These are phyloP conservation scores for Phyllosticta citriasiana DNA, from an alignment of 2,329 filamentous ascomycete species.

Conservation along the genomic window DNA sequence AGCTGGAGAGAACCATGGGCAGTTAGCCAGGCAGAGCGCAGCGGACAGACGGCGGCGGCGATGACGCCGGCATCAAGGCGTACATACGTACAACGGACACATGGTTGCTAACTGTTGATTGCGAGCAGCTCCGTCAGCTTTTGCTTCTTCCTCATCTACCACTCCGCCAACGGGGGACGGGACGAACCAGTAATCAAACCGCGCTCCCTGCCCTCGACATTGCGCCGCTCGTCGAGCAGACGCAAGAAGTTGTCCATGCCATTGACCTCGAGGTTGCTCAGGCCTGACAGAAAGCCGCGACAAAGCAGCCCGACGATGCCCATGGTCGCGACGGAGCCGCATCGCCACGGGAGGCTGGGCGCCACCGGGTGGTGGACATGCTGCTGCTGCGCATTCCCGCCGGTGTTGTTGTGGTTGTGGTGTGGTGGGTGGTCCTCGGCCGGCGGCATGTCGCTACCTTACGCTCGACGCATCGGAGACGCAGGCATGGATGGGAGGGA, in stretches of 20 bases:
- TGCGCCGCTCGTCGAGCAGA: slow-evolving; percentile 62
- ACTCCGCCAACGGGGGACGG: background rate
- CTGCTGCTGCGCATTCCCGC: background rate
- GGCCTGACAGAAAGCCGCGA: slow-evolving; percentile 61
- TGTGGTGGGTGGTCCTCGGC: background rate
- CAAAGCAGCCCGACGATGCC: slow-evolving; percentile 61
- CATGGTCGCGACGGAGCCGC: slow-evolving; percentile 65
- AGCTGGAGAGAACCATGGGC: slow-evolving; percentile 46
- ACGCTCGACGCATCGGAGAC: background rate
- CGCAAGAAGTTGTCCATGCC: slow-evolving; percentile 68
- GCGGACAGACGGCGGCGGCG: background rate
- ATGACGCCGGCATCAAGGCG: slow-evolving; percentile 6
- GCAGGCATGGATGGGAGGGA: background rate
- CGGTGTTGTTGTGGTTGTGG: background rate
- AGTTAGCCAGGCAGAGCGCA: slow-evolving; percentile 3
- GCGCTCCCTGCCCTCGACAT: slow-evolving; percentile 55
- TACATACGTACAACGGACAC: slow-evolving; percentile 66
- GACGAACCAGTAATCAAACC: slow-evolving; percentile 74
- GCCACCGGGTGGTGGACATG: slow-evolving; percentile 32
- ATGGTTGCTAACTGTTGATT: slow-evolving; percentile 66
- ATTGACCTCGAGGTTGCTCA: slow-evolving; percentile 66
- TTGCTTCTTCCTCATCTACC: background rate
- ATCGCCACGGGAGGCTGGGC: slow-evolving; percentile 59
- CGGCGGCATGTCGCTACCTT: background rate
- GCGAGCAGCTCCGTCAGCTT: background rate